Evolutionary conservation across 306 rosid species (phyloP).

Genomic region (apple (Malus domestica)): DNA sequence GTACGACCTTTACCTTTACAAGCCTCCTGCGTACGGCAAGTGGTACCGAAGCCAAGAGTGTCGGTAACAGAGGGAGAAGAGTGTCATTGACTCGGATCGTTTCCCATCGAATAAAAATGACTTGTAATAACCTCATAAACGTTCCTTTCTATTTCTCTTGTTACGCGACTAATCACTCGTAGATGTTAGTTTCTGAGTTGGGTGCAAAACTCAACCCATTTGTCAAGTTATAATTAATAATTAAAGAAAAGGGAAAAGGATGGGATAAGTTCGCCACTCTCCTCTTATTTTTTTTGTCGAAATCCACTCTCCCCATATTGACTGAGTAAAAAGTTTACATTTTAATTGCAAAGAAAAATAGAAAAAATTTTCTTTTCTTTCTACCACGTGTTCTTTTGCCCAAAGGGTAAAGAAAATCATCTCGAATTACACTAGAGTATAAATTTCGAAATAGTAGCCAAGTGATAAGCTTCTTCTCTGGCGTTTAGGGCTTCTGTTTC

Average conservation of each 20-base stretch:
- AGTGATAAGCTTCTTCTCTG: not conserved
- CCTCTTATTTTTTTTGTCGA: not conserved
- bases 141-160: not conserved
- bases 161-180: not conserved
- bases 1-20: no score
- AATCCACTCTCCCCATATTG: not conserved
- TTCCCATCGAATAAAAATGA: no score
- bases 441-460: not conserved
- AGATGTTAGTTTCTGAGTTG: not conserved
- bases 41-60: no score
- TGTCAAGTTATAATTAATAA: not conserved
- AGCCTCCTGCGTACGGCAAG: no score
- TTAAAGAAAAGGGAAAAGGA: not conserved
- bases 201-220: not conserved
- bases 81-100: no score
- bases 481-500: not conserved
- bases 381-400: not conserved
- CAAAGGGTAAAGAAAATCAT: not conserved
- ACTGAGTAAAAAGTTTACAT: not conserved
- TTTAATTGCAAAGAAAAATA: not conserved
- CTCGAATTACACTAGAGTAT: not conserved
- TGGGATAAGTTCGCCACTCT: not conserved
- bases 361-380: not conserved
- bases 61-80: no score
- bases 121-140: no score